Conservation (phyloP, 1,284 basidiomycete genomes). For the Peniophora sp. region DNA sequence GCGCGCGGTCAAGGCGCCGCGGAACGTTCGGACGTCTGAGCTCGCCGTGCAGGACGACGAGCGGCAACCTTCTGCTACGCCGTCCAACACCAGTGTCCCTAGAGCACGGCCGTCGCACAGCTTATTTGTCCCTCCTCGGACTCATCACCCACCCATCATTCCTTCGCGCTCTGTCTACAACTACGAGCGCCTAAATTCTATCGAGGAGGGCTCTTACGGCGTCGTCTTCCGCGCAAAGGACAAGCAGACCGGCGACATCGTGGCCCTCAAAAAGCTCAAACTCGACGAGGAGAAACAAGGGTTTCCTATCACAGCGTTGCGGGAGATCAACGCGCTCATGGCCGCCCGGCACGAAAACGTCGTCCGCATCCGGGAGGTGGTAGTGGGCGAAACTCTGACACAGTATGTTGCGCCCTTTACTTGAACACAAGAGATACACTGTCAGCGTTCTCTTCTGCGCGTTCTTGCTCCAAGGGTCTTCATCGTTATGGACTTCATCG, state of each 20-base stretch:
- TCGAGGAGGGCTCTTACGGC: slow-evolving; percentile 98
- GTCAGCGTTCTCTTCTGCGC: slow-evolving; percentile 2
- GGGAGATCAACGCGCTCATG: slow-evolving; percentile 95
- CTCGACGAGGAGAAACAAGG: slow-evolving; percentile 97
- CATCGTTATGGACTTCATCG: slow-evolving; percentile 99
- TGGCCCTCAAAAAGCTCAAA: slow-evolving; percentile 97
- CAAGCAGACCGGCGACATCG: slow-evolving; percentile 89
- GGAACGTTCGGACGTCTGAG: background rate
- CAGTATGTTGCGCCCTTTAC: slow-evolving; percentile 63
- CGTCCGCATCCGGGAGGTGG: slow-evolving; percentile 91
- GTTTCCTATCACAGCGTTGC: slow-evolving; percentile 94
- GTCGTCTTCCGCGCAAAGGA: slow-evolving; percentile 94
- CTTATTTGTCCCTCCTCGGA: slow-evolving; percentile 67
- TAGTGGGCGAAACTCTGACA: slow-evolving; percentile 97
- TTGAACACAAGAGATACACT: slow-evolving; percentile 3
- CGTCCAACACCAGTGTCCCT: slow-evolving; percentile 2
- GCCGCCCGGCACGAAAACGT: slow-evolving; percentile 90
- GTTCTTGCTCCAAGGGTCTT: slow-evolving; percentile 64
- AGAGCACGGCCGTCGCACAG: slow-evolving; percentile 38
- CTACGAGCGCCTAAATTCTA: slow-evolving; percentile 94
- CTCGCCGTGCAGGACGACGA: slow-evolving; percentile 3
- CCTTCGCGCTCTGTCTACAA: slow-evolving; percentile 88
- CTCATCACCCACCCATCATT: slow-evolving; percentile 65
- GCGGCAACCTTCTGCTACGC: background rate
- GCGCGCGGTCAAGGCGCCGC: slow-evolving; percentile 11